Percentiles rank a stretch among this genome's conserved stretches.
Evolutionary conservation across 768 basidiomycete species (phyloP).

Genomic region (Boletus sensibilis): DNA sequence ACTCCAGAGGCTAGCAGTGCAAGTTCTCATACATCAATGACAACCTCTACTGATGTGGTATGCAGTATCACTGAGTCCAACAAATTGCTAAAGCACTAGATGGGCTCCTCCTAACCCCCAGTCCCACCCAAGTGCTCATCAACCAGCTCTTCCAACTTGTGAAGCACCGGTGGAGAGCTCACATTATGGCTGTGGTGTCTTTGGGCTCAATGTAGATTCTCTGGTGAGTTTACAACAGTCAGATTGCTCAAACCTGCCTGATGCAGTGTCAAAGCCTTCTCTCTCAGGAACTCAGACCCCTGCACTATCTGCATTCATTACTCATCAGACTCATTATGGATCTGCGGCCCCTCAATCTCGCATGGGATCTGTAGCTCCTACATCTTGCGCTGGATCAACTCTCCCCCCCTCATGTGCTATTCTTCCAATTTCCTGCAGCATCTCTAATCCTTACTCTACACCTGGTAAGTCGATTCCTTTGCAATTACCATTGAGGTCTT

Average conservation of each 20-base stretch:
- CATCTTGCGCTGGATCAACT: neutral
- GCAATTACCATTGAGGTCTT: neutral
- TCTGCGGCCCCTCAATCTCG: neutral
- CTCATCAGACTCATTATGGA: neutral
- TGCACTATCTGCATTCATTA: neutral
- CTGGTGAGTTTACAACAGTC: no score
- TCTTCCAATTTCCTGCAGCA: neutral
- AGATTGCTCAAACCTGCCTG: neutral
- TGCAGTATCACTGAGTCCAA: neutral
- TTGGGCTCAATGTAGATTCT: no score
- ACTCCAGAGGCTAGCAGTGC: neutral
- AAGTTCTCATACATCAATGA: no score
- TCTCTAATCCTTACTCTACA: neutral
- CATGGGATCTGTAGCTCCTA: neutral
- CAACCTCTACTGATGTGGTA: neutral
- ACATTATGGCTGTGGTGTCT: neutral
- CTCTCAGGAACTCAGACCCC: neutral
- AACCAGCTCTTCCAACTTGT: neutral
- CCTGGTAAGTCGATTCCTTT: neutral
- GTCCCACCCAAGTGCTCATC: neutral
- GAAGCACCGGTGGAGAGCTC: neutral
- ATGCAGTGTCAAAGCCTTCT: neutral
- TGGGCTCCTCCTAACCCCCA: neutral
- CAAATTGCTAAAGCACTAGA: neutral
- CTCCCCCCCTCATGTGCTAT: no score